phyloP scores from a whole-genome alignment of 192 early-diverging fungal species.

The Umbelopsis sp. region DNA sequence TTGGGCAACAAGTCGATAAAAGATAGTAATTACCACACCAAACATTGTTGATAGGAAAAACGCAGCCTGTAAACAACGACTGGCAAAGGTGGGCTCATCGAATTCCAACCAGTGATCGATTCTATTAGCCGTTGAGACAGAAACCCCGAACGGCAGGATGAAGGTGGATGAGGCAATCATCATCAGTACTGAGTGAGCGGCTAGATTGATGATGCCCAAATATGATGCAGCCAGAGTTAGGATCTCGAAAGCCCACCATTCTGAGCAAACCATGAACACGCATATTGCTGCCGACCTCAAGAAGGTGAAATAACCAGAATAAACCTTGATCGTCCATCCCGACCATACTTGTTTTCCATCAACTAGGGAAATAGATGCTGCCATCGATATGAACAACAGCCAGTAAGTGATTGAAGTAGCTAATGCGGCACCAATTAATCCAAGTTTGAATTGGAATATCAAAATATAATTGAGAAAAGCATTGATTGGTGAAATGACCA shows the following conservation, averaged over 20 bases:
- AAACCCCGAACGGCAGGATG: constrained; percentile 73
- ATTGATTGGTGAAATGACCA: constrained; percentile 73
- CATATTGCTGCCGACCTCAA: constrained; percentile 74
- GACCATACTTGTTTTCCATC: constrained; percentile 81
- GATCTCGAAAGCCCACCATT: constrained; percentile 76
- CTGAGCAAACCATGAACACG: constrained; percentile 74
- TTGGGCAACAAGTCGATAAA: constrained; percentile 49
- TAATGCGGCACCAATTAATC: constrained; percentile 82
- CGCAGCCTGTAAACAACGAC: constrained; percentile 49
- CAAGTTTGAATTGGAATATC: constrained; percentile 64
- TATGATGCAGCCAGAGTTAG: constrained; percentile 68
- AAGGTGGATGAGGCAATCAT: constrained; percentile 72
- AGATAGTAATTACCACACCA: constrained; percentile 48
- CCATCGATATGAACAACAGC: constrained; percentile 66
- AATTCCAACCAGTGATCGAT: constrained; percentile 74
- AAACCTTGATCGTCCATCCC: constrained; percentile 76
- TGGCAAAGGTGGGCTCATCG: constrained; percentile 46
- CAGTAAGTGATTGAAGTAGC: constrained; percentile 79
- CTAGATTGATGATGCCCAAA: constrained; percentile 70
- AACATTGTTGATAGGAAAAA: constrained; percentile 53
- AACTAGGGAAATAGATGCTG: constrained; percentile 64
- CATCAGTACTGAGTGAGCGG: constrained; percentile 77
- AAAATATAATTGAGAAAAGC: constrained; percentile 76
- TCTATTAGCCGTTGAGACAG: constrained; percentile 75
- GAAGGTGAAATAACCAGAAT: constrained; percentile 61